A percentile compares a stretch with the other conserved stretches of the same genome.
Conservation (phyloP, 176 grass and related monocot genomes). For the Ensete ventricosum region DNA sequence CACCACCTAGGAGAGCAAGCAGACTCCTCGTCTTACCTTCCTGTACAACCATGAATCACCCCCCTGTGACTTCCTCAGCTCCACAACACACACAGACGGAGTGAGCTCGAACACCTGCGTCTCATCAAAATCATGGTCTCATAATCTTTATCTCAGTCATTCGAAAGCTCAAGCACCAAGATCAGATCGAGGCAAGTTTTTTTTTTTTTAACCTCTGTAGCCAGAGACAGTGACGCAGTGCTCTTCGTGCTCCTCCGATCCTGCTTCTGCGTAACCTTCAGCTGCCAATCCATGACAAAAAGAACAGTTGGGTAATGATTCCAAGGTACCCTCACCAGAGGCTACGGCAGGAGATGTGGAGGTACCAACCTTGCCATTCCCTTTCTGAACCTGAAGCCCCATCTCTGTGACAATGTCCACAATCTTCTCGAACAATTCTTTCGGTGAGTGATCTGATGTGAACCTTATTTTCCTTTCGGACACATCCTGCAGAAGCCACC, state of each 20-base stretch:
- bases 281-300: conserved; percentile 22
- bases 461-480: conserved; percentile 89
- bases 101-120: conserved; percentile 78
- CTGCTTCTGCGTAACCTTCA: conserved; percentile 58
- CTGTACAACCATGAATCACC: conserved; percentile 67
- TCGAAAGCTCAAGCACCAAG: too few relatives aligned
- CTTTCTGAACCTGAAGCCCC: conserved; percentile 65
- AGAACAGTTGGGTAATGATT: not conserved
- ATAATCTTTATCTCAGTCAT: too few relatives aligned
- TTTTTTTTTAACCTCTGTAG: conserved; percentile 39
- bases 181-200: too few relatives aligned
- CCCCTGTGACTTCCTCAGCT: conserved; percentile 66
- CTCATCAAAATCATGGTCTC: not conserved
- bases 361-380: conserved; percentile 52
- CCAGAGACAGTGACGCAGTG: conserved; percentile 39
- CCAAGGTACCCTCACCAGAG: too few relatives aligned
- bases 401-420: conserved; percentile 47
- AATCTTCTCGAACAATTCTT: conserved; percentile 68
- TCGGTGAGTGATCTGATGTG: conserved; percentile 62
- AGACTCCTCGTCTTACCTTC: conserved; percentile 29
- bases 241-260: conserved; percentile 33
- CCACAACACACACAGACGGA: conserved; percentile 66
- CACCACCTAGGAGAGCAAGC: too few relatives aligned
- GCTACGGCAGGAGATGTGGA: too few relatives aligned
- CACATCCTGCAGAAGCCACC: conserved; percentile 36